Conservation (phyloP, 768 basidiomycete genomes). For the Hirschioporus abietinus region DNA sequence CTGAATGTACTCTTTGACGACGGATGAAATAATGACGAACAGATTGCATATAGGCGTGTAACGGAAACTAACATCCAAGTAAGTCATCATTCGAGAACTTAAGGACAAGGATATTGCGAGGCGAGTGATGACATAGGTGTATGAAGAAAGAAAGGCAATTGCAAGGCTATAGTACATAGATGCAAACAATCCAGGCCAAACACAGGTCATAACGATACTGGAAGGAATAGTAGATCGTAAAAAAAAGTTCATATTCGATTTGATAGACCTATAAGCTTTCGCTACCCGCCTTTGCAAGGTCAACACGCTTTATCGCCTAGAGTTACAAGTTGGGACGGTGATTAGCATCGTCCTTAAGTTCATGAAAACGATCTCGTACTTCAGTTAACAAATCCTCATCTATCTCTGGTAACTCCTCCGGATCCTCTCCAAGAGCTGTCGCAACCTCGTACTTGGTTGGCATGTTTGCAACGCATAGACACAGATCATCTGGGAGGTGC, state of each 20-base stretch:
- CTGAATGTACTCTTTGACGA: background rate
- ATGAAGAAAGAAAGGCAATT: background rate
- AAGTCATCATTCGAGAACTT: background rate
- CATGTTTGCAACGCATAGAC: slow-evolving; percentile 66
- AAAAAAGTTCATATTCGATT: background rate
- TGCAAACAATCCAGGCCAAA: background rate
- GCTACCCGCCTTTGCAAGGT: slow-evolving; percentile 14
- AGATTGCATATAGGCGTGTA: background rate
- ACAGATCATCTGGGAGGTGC: slow-evolving; percentile 75
- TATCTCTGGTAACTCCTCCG: slow-evolving; percentile 59
- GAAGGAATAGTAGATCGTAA: too few relatives aligned
- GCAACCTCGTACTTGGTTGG: slow-evolving; percentile 71
- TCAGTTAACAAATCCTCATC: slow-evolving; percentile 52
- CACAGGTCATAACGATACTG: background rate
- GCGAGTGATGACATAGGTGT: background rate
- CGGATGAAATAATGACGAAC: background rate
- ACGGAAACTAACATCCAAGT: background rate
- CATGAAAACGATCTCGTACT: slow-evolving; percentile 31
- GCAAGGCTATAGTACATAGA: background rate
- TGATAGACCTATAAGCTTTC: slow-evolving; percentile 24
- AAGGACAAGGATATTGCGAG: background rate
- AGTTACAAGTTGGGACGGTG: background rate
- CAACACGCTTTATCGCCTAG: slow-evolving; percentile 27
- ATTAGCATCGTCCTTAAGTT: background rate
- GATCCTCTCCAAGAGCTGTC: slow-evolving; percentile 47